Evolutionary conservation across 2,329 filamentous ascomycete species (phyloP).

Genomic region (Pezicula neosporulosa): DNA sequence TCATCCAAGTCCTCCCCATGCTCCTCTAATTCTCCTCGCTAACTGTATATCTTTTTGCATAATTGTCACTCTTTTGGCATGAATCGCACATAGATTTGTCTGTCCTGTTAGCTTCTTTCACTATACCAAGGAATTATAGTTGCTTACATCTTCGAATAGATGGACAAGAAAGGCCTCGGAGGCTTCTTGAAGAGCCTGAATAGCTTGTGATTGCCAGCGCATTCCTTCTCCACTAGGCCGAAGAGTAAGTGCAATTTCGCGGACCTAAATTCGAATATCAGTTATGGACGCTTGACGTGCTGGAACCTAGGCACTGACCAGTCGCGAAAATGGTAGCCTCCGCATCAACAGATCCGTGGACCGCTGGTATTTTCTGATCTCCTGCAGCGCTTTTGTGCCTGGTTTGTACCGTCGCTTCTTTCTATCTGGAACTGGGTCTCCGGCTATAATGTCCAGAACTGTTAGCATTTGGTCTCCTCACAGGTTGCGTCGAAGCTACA

Average conservation of each 20-base stretch:
- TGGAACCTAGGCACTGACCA: conserved; percentile 44
- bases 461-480: conserved; percentile 2
- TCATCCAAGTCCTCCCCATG: conserved; percentile 67
- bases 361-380: conserved; percentile 89
- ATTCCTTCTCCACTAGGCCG: conserved; percentile 65
- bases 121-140: background rate
- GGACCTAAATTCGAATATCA: conserved; percentile 42
- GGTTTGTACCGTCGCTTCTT: conserved; percentile 66
- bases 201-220: conserved; percentile 94
- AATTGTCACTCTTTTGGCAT: conserved; percentile 94
- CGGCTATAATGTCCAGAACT: conserved; percentile 46
- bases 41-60: conserved; percentile 99
- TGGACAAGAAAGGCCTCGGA: conserved; percentile 95
- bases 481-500: background rate
- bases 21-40: conserved; percentile 73
- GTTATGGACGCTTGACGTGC: background rate
- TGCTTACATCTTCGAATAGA: conserved; percentile 73
- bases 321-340: conserved; percentile 76
- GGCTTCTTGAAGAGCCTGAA: conserved; percentile 89
- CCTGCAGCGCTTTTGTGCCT: conserved; percentile 82
- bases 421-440: conserved; percentile 65
- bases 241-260: conserved; percentile 68
- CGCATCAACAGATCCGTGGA: conserved; percentile 81
- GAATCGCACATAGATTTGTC: conserved; percentile 92
- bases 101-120: background rate